Evolutionary conservation across 2,329 filamentous ascomycete species (phyloP).

Genomic region (Botrytis hyacinthi): DNA sequence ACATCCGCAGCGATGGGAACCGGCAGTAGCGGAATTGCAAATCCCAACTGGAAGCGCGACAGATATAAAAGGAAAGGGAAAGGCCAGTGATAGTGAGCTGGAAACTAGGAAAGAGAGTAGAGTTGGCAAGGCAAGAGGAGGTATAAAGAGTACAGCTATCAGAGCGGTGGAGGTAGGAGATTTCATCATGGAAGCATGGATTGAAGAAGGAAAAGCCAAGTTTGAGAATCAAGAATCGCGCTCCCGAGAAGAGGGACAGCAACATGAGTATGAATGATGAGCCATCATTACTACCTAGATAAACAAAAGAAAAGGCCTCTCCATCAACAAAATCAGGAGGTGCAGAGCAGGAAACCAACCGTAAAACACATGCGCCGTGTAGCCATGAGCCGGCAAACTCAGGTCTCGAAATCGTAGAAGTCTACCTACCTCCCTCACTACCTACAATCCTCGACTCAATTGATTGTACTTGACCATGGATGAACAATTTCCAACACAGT

Average conservation of each 20-base stretch:
- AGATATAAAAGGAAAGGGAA: neutral
- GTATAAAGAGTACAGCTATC: conserved; percentile 57
- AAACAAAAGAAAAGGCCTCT: neutral
- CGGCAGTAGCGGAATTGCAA: conserved; percentile 46
- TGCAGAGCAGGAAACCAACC: too few species aligned
- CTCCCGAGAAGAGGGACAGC: neutral
- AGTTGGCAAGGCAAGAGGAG: conserved; percentile 45
- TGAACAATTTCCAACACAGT: too few species aligned
- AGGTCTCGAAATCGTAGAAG: too few species aligned
- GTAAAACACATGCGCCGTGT: too few species aligned
- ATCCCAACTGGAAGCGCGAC: conserved; percentile 21
- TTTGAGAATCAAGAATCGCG: neutral
- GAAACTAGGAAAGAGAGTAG: conserved; percentile 24
- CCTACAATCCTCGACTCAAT: too few species aligned
- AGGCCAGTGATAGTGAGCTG: neutral
- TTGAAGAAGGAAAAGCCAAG: conserved; percentile 55
- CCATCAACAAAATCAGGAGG: too few species aligned
- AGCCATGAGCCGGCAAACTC: too few species aligned
- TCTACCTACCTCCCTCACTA: too few species aligned
- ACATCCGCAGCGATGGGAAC: conserved; percentile 62
- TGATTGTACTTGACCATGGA: too few species aligned
- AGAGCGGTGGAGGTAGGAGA: conserved; percentile 63
- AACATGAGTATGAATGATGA: neutral
- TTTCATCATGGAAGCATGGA: conserved; percentile 66
- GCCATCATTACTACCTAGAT: too few species aligned